Percentiles rank a stretch among this genome's conserved stretches.
These are phyloP conservation scores for Mollisia scopiformis DNA, from an alignment of 2,329 filamentous ascomycete species.

Conservation along the genomic window DNA sequence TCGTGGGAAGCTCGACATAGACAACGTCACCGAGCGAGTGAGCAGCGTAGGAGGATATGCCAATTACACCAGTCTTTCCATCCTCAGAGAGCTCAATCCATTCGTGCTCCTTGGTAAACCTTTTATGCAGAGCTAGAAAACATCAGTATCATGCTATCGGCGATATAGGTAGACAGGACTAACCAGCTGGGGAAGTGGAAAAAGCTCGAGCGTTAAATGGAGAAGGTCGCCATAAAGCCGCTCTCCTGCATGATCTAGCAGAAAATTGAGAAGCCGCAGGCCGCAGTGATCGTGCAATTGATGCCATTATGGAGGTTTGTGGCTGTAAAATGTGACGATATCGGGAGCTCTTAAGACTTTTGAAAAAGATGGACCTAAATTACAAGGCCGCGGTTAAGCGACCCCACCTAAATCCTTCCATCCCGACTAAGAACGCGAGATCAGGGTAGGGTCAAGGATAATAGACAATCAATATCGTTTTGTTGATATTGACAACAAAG, in stretches of 20 bases:
- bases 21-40: constrained; percentile 94
- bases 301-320: constrained; percentile 52
- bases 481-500: constrained; percentile 23
- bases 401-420: constrained; percentile 18
- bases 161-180: constrained; percentile 38
- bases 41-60: constrained; percentile 91
- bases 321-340: constrained; percentile 5
- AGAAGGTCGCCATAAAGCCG: constrained; percentile 29
- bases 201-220: constrained; percentile 47
- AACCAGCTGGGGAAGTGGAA: constrained; percentile 46
- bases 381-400: constrained; percentile 9
- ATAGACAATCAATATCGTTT: background rate
- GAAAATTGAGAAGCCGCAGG: constrained; percentile 37
- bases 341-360: constrained; percentile 5
- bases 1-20: constrained; percentile 88
- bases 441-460: constrained; percentile 11
- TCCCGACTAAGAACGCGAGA: constrained; percentile 16
- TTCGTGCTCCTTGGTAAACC: constrained; percentile 97
- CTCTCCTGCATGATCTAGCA: constrained; percentile 20
- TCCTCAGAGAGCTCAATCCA: constrained; percentile 91
- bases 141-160: constrained; percentile 18
- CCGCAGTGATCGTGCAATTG: constrained; percentile 55
- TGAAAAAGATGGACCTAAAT: background rate
- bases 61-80: constrained; percentile 78
- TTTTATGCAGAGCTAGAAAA: constrained; percentile 53